Percentiles rank a stretch among this genome's conserved stretches.
Evolutionary conservation across 73 alveolate species (phyloP).

Genomic region (Paramecium octaurelia): DNA sequence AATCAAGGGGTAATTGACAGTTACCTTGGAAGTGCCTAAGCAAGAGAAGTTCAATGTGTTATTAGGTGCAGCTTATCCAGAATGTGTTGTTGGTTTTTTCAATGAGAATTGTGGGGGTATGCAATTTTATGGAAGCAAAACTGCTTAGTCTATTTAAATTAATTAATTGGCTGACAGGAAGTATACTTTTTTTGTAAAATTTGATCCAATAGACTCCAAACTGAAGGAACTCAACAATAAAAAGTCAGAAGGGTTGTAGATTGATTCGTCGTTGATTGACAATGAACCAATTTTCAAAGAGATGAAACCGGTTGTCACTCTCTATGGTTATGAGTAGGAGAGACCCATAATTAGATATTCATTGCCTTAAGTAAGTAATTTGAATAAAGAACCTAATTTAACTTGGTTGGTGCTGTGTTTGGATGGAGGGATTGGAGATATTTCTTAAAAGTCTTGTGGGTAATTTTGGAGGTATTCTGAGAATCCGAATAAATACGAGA

Average conservation of each 20-base stretch:
- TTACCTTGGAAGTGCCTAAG: neutral
- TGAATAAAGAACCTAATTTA: slow-evolving; percentile 5
- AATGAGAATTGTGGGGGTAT: slow-evolving; percentile 32
- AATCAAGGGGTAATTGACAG: neutral
- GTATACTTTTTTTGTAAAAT: slow-evolving; percentile 14
- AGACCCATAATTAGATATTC: neutral
- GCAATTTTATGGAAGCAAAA: neutral
- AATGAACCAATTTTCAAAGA: neutral
- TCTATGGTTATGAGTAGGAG: neutral
- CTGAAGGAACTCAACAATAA: neutral
- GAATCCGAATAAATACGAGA: neutral
- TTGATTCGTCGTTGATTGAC: neutral
- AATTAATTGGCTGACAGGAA: neutral
- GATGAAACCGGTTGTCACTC: neutral
- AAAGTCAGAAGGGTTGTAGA: neutral
- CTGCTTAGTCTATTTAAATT: neutral
- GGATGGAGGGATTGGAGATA: slow-evolving; percentile 25
- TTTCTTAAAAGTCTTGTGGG: neutral
- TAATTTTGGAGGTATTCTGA: slow-evolving; percentile 10
- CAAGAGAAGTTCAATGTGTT: neutral
- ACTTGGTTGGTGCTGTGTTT: slow-evolving; percentile 24
- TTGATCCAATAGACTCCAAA: neutral
- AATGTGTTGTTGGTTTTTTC: slow-evolving; percentile 4
- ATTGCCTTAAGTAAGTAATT: neutral
- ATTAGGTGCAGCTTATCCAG: neutral